Evolutionary conservation across 371 early-diverging fungal species (phyloP), one percentile per base, ranked within the genome.

Genomic region (Rhizomucor pusillus): DNA sequence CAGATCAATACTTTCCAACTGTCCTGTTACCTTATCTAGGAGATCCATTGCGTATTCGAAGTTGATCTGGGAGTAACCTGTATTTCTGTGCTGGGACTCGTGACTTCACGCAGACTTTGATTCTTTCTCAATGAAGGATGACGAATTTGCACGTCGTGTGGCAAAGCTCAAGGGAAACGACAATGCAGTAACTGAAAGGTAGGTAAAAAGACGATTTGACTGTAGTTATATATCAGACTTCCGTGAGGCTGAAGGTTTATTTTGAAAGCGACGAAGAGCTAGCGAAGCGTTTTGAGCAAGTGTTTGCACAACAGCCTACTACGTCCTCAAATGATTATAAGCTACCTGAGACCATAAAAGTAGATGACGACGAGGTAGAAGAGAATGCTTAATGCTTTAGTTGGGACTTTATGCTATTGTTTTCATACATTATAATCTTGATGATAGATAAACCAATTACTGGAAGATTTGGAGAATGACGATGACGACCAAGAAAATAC

Each of bases 251-350:
- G 33, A 25, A 14, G 22, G 29, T 5, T 33, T n/a, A n/a, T 52
- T n/a, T 33, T 33, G 37, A 29, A 16, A 56, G 56, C 22, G 56
- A 56, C 46, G 62, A 67, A 9, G 68, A 70, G 46, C 45, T 73
- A n/a, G 62, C 56, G 3, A 35, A 58, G 11, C 49, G 68, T 18
- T 73, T 73, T 41, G 57, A 57, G 13, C 62, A 57, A 0, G 62
- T 67, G 1, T 70, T 73, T 56, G 36, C 74, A 7, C 18, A 59
- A 5, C 50, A 52, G 14, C 67, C 69, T 37, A 46, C 62, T 9
- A 59, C 47, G 1, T 34, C 34, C n/a, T 54, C 60, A 25, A 45
- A 50, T 20, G 44, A 51, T 24, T 44, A 50, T 23, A 60, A 50
- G 16, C 46, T 65, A 43, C 65, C 67, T 14, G 43, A 66, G 49